Evolutionary conservation across 2,329 filamentous ascomycete species (phyloP), one percentile per base, ranked within the genome.

Genomic region (Hymenoscyphus occultus): DNA sequence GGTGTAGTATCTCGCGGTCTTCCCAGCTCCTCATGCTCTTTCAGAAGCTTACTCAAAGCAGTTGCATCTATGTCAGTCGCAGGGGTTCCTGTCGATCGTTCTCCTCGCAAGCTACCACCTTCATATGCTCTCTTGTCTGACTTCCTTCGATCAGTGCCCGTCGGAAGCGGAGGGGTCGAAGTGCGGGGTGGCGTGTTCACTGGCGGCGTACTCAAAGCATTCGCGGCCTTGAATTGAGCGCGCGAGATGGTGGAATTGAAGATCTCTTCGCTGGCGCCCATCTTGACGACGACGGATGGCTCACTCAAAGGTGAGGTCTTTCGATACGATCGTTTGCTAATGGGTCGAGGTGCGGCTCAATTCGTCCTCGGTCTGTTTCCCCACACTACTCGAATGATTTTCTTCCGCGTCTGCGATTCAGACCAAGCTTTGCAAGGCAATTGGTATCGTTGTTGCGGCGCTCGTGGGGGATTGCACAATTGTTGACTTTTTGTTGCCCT

Each of bases 1-100:
- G 88, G 87, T 39, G 87, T 89, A 64, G 83, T 82, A 69, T 88
- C 86, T 72, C 86, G 78, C 58, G 81, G 79, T 66, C 81, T 80
- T n/a, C 84, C 84, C 13, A 81, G 81, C 65, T 86, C 82, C 70
- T 89, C 86, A 69, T 86, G 83, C 56, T 86, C 82, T 71, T 85
- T 84, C 69, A 76, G 63, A 3, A 90, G 77, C 74, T 82, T 86
- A 64, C 81, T 84, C 65, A 90, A 76, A 9, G 84, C 84, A 64
- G 80, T 80, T 12, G 87, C 77, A 75, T 88, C 87, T 35, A 76
- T 66, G 51, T 72, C 73, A 16, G 51, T 59, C n/a, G 54, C 64
- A 28, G 68, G 62, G 19, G 63, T 65, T 57, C 65, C 66, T 39
- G 61, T 63, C 16, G 65, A 64, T 67, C 71, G 68, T 32, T 66